Conservation (phyloP, 495 filamentous ascomycete genomes). For the Cairneyella variabilis region DNA sequence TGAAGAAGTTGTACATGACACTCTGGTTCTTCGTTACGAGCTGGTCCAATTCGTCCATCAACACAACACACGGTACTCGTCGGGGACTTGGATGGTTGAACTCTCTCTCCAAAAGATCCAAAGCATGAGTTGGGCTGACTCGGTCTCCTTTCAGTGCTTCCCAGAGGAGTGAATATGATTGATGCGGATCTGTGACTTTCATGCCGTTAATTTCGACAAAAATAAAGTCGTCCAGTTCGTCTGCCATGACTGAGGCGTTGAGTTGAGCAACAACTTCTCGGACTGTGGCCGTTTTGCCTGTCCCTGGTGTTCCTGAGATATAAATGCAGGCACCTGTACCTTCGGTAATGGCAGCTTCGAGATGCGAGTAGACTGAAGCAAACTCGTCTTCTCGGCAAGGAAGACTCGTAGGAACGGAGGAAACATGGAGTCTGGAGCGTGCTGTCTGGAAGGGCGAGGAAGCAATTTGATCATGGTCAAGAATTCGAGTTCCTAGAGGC, state of each 20-base stretch:
- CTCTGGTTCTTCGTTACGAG: slow-evolving; percentile 95
- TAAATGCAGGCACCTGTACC: slow-evolving; percentile 95
- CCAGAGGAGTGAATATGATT: slow-evolving; percentile 94
- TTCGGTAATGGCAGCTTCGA: slow-evolving; percentile 91
- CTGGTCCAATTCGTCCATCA: slow-evolving; percentile 99
- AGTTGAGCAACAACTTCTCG: slow-evolving; percentile 90
- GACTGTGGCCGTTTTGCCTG: slow-evolving; percentile 96
- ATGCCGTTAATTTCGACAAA: slow-evolving; percentile 99
- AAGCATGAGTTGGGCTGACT: slow-evolving; percentile 85
- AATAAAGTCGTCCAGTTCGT: slow-evolving; percentile 98
- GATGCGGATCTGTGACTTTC: slow-evolving; percentile 98
- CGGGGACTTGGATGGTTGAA: slow-evolving; percentile 87
- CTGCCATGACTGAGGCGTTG: slow-evolving; percentile 74
- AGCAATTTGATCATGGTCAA: slow-evolving; percentile 73
- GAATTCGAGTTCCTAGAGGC: slow-evolving; percentile 79
- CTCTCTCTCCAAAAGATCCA: slow-evolving; percentile 86
- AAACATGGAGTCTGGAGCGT: slow-evolving; percentile 85
- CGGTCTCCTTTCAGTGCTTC: slow-evolving; percentile 92
- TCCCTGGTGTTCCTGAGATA: slow-evolving; percentile 98
- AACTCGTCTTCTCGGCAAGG: slow-evolving; percentile 95
- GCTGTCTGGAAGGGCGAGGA: slow-evolving; percentile 90
- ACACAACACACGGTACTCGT: slow-evolving; percentile 89
- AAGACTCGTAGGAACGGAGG: slow-evolving; percentile 80
- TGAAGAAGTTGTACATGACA: slow-evolving; percentile 99
- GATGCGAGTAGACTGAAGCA: slow-evolving; percentile 82